These are phyloP conservation scores for Vicia villosa DNA, from an alignment of 306 rosid species.

Conservation along the genomic window DNA sequence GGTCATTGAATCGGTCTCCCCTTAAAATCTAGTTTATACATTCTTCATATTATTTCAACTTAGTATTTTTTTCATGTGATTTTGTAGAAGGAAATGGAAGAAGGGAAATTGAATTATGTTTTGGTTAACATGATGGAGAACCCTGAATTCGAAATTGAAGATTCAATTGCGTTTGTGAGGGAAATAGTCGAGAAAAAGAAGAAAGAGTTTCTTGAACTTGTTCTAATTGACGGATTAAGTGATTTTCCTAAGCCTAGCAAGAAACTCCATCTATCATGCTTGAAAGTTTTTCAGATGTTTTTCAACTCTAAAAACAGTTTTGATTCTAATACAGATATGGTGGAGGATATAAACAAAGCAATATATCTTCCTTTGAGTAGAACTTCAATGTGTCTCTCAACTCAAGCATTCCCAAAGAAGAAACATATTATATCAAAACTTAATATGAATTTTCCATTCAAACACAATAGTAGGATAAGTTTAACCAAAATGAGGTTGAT, in stretches of 20 bases:
- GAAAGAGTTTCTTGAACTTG: conserved; percentile 44
- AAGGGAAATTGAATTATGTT: conserved; percentile 16
- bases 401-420: conserved; percentile 32
- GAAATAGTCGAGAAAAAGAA: conserved; percentile 35
- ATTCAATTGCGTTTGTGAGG: conserved; percentile 29
- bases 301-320: conserved; percentile 42
- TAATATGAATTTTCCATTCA: background rate
- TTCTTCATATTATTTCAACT: background rate
- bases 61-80: background rate
- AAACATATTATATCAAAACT: background rate
- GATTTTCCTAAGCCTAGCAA: conserved; percentile 41
- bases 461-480: background rate
- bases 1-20: too few relatives aligned
- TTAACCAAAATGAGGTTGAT: background rate
- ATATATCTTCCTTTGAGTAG: conserved; percentile 45
- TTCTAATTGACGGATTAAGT: conserved; percentile 42
- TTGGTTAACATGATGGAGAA: conserved; percentile 5
- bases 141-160: conserved; percentile 10
- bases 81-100: conserved; percentile 14
- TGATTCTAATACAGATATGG: conserved; percentile 46
- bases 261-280: conserved; percentile 46
- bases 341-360: conserved; percentile 46
- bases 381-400: background rate
- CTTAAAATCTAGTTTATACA: too few relatives aligned
- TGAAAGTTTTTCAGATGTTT: conserved; percentile 58